Conservation (phyloP, 2,329 filamentous ascomycete species). For the Dendrostoma leiphaemia region DNA sequence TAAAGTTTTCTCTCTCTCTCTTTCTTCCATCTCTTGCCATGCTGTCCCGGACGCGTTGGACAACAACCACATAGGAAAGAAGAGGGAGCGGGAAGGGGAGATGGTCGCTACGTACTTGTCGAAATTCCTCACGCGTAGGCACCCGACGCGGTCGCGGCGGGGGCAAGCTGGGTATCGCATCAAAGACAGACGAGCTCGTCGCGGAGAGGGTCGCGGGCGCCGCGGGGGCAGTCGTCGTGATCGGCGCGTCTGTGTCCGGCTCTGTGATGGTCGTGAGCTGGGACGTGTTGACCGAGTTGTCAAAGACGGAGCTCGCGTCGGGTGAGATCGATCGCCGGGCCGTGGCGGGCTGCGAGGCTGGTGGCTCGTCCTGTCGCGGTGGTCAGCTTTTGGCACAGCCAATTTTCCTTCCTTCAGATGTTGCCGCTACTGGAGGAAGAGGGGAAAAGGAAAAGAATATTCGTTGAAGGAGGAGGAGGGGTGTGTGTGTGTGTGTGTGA, state of each 20-base stretch:
- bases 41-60: too few relatives aligned
- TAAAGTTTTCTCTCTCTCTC: too few relatives aligned
- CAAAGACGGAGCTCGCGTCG: conserved; percentile 49
- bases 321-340: conserved; percentile 32
- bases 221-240: conserved; percentile 16
- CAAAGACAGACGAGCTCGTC: not conserved
- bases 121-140: conserved; percentile 51
- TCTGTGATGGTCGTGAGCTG: conserved; percentile 51
- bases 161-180: conserved; percentile 2
- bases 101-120: conserved; percentile 40
- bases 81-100: not conserved
- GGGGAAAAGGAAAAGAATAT: too few relatives aligned
- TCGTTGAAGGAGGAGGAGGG: too few relatives aligned
- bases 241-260: conserved; percentile 34
- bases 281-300: conserved; percentile 47
- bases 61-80: too few relatives aligned
- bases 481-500: not conserved
- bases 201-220: not conserved
- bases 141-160: conserved; percentile 23
- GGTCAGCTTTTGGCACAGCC: not conserved
- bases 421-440: too few relatives aligned
- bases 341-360: conserved; percentile 7
- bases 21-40: too few relatives aligned
- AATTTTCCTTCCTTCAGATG: too few relatives aligned
- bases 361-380: conserved; percentile 10